Conservation (phyloP, 2,329 filamentous ascomycete species). For the Exophiala calicioides region DNA sequence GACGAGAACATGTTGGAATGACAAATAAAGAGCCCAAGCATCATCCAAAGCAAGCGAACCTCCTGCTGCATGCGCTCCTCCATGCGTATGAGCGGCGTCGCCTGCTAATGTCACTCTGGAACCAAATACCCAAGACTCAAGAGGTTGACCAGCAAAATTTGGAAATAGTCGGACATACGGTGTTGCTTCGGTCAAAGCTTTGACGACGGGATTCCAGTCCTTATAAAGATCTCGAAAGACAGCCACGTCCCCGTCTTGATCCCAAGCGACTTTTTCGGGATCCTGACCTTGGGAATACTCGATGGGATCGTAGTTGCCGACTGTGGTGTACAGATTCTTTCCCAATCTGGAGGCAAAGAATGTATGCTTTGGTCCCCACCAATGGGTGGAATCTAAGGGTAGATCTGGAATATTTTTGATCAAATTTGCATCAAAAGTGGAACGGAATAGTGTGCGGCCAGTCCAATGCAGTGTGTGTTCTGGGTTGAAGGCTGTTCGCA, state of each 20-base stretch:
- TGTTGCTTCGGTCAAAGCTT: constrained; percentile 43
- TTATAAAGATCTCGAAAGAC: constrained; percentile 42
- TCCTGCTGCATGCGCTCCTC: constrained; percentile 36
- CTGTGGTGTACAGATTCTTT: constrained; percentile 46
- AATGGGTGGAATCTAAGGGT: constrained; percentile 47
- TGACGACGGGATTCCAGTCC: constrained; percentile 47
- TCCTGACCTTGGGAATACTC: constrained; percentile 35
- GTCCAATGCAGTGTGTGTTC: constrained; percentile 44
- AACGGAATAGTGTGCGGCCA: constrained; percentile 48
- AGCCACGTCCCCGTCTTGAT: constrained; percentile 41
- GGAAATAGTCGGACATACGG: constrained; percentile 47
- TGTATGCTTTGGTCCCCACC: constrained; percentile 46
- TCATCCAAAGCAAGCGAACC: constrained; percentile 37
- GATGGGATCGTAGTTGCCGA: constrained; percentile 38
- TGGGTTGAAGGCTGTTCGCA: constrained; percentile 46
- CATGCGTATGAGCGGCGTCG: constrained; percentile 37
- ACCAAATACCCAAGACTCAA: constrained; percentile 47
- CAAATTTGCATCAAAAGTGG: constrained; percentile 47
- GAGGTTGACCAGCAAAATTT: constrained; percentile 44
- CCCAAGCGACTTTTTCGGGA: constrained; percentile 41
- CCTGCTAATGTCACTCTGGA: constrained; percentile 35
- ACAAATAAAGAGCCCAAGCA: constrained; percentile 44
- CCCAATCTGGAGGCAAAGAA: constrained; percentile 50
- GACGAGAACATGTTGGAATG: constrained; percentile 41
- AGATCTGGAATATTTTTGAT: constrained; percentile 44